Evolutionary conservation across 352 stramenopile species (phyloP).

Genomic region (Phytophthora idaei): DNA sequence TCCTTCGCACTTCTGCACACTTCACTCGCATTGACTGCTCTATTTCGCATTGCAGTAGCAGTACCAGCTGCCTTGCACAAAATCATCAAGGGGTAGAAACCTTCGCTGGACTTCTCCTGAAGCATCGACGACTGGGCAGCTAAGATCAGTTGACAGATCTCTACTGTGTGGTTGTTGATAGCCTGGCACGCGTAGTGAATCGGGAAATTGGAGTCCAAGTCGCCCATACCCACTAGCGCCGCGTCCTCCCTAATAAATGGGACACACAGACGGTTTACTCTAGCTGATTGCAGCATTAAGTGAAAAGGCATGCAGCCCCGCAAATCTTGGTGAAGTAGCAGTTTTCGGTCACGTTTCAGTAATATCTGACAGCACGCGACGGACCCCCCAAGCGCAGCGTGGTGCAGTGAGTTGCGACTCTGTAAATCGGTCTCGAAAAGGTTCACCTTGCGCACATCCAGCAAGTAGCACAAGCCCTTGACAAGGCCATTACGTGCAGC

Average conservation of each 20-base stretch:
- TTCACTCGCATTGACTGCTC: conserved; percentile 8
- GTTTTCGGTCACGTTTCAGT: conserved; percentile 43
- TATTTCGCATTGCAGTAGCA: conserved; percentile 2
- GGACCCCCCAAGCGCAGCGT: conserved; percentile 52
- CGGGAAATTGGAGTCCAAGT: conserved; percentile 52
- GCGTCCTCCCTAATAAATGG: conserved; percentile 38
- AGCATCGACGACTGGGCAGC: conserved; percentile 39
- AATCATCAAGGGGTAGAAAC: conserved; percentile 51
- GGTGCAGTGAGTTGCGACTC: conserved; percentile 61
- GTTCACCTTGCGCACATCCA: conserved; percentile 50
- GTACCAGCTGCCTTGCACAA: conserved; percentile 45
- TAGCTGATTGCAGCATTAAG: conserved; percentile 50
- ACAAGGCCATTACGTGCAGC: conserved; percentile 45
- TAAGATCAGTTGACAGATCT: conserved; percentile 58
- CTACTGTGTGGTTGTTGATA: conserved; percentile 51
- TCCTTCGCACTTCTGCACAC: conserved; percentile 32
- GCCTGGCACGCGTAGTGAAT: conserved; percentile 71
- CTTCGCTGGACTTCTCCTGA: conserved; percentile 44
- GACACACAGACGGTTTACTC: conserved; percentile 58
- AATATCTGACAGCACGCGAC: conserved; percentile 42
- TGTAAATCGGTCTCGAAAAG: conserved; percentile 53
- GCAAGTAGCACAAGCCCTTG: conserved; percentile 45
- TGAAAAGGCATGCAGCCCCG: conserved; percentile 62
- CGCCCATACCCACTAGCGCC: conserved; percentile 44
- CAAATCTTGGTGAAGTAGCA: conserved; percentile 62